These are phyloP conservation scores for Aspergillus sclerotialis DNA, from an alignment of 2,329 filamentous ascomycete genomes.

Conservation along the genomic window DNA sequence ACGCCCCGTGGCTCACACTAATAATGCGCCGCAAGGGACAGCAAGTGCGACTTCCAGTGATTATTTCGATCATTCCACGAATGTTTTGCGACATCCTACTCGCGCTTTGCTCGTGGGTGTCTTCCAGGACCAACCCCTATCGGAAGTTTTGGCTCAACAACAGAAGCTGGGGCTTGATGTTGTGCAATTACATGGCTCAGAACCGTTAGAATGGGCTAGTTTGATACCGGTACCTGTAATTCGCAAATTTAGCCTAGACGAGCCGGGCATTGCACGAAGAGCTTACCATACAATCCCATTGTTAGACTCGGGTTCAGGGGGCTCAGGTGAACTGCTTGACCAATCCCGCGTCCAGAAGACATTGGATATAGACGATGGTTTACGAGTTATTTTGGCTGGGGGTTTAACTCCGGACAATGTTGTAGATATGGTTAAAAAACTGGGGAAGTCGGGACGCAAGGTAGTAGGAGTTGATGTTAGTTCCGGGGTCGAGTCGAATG, in stretches of 20 bases:
- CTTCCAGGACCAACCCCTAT: slow-evolving; percentile 83
- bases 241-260: slow-evolving; percentile 70
- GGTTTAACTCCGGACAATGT: slow-evolving; percentile 79
- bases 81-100: slow-evolving; percentile 43
- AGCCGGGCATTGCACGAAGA: slow-evolving; percentile 63
- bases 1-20: slow-evolving; percentile 16
- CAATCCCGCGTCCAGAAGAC: slow-evolving; percentile 59
- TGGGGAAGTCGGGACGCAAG: slow-evolving; percentile 55
- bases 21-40: slow-evolving; percentile 10
- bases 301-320: slow-evolving; percentile 78
- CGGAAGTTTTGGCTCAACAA: slow-evolving; percentile 73
- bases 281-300: slow-evolving; percentile 80
- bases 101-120: slow-evolving; percentile 83
- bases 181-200: slow-evolving; percentile 86
- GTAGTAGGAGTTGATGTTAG: slow-evolving; percentile 86
- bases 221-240: slow-evolving; percentile 91
- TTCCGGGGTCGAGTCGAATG: slow-evolving; percentile 82
- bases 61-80: slow-evolving; percentile 60
- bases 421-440: slow-evolving; percentile 52
- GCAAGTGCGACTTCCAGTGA: slow-evolving; percentile 40
- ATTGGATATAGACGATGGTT: slow-evolving; percentile 60
- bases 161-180: slow-evolving; percentile 71
- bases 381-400: slow-evolving; percentile 76
- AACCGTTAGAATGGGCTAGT: slow-evolving; percentile 84
- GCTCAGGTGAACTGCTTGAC: slow-evolving; percentile 72